Percentiles rank a stretch among this genome's conserved stretches.
These are phyloP conservation scores for Tolypocladium endophyticum DNA, from an alignment of 2,329 filamentous ascomycete genomes.

Conservation along the genomic window DNA sequence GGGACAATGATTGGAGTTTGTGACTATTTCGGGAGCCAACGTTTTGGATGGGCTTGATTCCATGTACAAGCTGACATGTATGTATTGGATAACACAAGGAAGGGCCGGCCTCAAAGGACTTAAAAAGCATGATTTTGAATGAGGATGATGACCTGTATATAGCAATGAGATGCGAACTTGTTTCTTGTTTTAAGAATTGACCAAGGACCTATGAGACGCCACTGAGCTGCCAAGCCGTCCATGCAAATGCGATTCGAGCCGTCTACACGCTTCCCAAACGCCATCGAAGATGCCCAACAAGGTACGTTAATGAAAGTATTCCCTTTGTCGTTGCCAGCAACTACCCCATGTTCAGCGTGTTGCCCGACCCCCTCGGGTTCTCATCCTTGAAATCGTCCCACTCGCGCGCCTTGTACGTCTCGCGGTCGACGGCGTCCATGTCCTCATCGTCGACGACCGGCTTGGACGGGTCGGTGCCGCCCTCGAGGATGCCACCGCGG, in stretches of 20 bases:
- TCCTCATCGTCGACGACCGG: constrained; percentile 83
- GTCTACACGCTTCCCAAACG: neutral
- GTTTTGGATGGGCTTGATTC: neutral
- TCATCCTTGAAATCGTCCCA: constrained; percentile 94
- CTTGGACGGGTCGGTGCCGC: constrained; percentile 64
- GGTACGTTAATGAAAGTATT: neutral
- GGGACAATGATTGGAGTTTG: neutral
- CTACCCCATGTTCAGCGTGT: constrained; percentile 67
- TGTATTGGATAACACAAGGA: neutral
- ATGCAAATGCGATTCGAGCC: neutral
- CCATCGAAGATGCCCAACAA: neutral
- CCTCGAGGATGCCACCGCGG: constrained; percentile 82
- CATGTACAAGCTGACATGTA: neutral
- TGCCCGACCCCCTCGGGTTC: constrained; percentile 75
- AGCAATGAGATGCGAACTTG: neutral
- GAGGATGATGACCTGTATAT: neutral
- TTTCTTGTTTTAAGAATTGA: neutral
- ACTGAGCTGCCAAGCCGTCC: neutral
- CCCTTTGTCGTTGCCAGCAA: neutral
- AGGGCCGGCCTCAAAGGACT: neutral
- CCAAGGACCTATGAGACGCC: neutral
- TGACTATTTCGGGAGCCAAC: neutral
- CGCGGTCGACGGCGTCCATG: constrained; percentile 73
- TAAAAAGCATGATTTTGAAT: neutral
- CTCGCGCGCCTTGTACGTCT: constrained; percentile 83